Conservation (phyloP, 495 filamentous ascomycete species). For the Terfezia claveryi region DNA sequence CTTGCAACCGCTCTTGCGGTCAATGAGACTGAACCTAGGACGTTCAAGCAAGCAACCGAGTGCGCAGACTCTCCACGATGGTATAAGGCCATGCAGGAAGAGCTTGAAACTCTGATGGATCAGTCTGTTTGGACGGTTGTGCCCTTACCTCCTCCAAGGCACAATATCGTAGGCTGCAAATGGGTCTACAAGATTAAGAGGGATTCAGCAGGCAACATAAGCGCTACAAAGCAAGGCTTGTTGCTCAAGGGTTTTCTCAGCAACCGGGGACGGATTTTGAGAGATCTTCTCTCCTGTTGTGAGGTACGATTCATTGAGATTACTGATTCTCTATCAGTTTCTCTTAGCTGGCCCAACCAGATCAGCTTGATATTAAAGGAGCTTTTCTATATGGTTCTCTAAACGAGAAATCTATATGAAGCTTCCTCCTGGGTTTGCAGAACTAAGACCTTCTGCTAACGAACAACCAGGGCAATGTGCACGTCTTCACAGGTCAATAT, state of each 20-base stretch:
- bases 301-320: background rate
- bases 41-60: background rate
- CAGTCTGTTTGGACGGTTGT: background rate
- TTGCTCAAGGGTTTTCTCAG: too few species aligned
- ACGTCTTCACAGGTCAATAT: background rate
- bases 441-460: too few species aligned
- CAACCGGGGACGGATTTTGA: too few species aligned
- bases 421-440: conserved; percentile 8
- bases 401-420: conserved; percentile 4
- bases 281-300: too few species aligned
- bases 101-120: too few species aligned
- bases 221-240: too few species aligned
- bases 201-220: too few species aligned
- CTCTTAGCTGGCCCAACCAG: background rate
- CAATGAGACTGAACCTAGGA: background rate
- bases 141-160: background rate
- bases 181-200: background rate
- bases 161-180: conserved; percentile 1
- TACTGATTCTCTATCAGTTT: conserved; percentile 3
- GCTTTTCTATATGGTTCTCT: too few species aligned
- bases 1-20: background rate
- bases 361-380: too few species aligned
- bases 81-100: background rate
- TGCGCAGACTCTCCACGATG: background rate
- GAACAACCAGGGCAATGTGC: background rate